Conservation (phyloP, 352 stramenopile species). For the Pythium phragmitis region DNA sequence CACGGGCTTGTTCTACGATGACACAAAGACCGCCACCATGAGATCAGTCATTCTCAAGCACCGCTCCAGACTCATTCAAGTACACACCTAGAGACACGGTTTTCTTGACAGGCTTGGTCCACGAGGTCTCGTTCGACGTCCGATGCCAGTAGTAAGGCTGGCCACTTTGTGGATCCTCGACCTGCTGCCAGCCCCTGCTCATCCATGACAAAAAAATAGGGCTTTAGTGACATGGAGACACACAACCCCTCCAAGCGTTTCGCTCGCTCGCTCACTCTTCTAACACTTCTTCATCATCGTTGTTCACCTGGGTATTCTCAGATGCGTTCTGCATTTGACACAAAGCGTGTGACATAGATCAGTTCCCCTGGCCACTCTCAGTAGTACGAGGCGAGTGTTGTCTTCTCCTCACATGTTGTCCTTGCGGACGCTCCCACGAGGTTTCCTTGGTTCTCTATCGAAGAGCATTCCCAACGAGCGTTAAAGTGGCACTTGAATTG, state of each 20-base stretch:
- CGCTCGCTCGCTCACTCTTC: slow-evolving; percentile 18
- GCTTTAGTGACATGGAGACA: neutral
- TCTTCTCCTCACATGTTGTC: slow-evolving; percentile 5
- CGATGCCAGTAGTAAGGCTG: slow-evolving; percentile 77
- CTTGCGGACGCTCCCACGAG: slow-evolving; percentile 58
- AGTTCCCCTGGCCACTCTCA: neutral
- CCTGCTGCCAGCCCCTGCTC: slow-evolving; percentile 61
- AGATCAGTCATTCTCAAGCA: neutral
- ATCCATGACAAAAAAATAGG: neutral
- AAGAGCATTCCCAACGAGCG: neutral
- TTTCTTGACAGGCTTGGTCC: slow-evolving; percentile 46
- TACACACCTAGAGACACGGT: slow-evolving; percentile 55
- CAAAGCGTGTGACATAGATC: neutral
- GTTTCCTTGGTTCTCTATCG: slow-evolving; percentile 71
- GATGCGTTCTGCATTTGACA: neutral
- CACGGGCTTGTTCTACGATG: slow-evolving; percentile 23
- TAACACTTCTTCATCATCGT: slow-evolving; percentile 10
- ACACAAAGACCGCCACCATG: neutral
- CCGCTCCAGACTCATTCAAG: neutral
- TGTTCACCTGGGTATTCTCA: neutral
- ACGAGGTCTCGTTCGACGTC: slow-evolving; percentile 73
- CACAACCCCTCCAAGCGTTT: neutral
- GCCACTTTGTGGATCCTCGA: slow-evolving; percentile 50
- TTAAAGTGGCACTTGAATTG: neutral
- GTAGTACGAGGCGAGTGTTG: neutral